Percentiles rank a stretch among this genome's conserved stretches.
Evolutionary conservation across 805 yeast species (phyloP).

Genomic region (Monosporozyma aquatica): DNA sequence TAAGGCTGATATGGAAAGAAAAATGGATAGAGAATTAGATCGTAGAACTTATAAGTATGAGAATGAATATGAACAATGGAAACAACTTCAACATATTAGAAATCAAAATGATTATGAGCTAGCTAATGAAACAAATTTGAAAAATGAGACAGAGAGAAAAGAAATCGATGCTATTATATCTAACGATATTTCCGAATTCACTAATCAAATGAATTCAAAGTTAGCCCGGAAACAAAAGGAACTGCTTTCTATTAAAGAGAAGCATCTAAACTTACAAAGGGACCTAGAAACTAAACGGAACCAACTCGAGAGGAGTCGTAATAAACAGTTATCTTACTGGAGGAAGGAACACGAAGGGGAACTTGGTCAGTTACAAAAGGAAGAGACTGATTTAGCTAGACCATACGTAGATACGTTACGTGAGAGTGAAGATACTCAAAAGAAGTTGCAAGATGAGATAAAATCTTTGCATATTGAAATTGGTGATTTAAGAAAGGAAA

Average conservation of each 20-base stretch:
- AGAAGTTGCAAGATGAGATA: slow-evolving; percentile 28
- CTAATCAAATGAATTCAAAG: slow-evolving; percentile 30
- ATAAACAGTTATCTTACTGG: slow-evolving; percentile 16
- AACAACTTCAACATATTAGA: slow-evolving; percentile 32
- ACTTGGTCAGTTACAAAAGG: slow-evolving; percentile 20
- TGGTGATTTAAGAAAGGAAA: slow-evolving; percentile 28
- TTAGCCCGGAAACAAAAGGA: slow-evolving; percentile 31
- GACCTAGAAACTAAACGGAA: not conserved
- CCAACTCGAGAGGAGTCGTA: not conserved
- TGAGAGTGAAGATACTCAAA: slow-evolving; percentile 30
- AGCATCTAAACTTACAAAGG: not conserved
- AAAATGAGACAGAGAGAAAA: slow-evolving; percentile 24
- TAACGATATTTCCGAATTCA: slow-evolving; percentile 10
- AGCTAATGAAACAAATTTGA: slow-evolving; percentile 27
- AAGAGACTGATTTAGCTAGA: slow-evolving; percentile 32
- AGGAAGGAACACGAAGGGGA: slow-evolving; percentile 24
- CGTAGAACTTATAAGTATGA: slow-evolving; percentile 31
- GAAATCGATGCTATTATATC: slow-evolving; percentile 6
- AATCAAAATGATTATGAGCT: slow-evolving; percentile 35
- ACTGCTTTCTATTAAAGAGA: slow-evolving; percentile 30
- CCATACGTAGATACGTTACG: slow-evolving; percentile 35
- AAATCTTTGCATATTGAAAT: slow-evolving; percentile 15
- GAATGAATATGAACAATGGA: slow-evolving; percentile 35
- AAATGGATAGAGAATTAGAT: slow-evolving; percentile 39
- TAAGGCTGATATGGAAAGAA: slow-evolving; percentile 64